A percentile compares a stretch with the other conserved stretches of the same genome.
These are phyloP conservation scores for Solanum chacoense DNA, from an alignment of 305 asterid species.

Conservation along the genomic window DNA sequence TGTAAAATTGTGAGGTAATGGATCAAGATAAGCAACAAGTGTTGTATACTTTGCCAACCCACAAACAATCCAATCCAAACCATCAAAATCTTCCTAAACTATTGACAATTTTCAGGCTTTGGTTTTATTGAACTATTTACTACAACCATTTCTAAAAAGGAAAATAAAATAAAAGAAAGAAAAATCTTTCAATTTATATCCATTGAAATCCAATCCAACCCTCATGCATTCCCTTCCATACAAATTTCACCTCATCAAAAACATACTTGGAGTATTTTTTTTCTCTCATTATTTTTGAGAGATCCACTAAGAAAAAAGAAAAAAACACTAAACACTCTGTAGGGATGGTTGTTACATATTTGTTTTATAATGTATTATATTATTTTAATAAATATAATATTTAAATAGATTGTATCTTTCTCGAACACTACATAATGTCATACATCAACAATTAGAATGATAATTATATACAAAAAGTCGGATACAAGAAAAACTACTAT, in stretches of 20 bases:
- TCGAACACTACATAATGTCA: background rate
- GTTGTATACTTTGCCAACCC: slow-evolving; percentile 50
- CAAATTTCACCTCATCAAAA: slow-evolving; percentile 20
- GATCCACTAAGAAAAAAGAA: background rate
- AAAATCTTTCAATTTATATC: slow-evolving; percentile 25
- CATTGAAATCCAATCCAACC: slow-evolving; percentile 64
- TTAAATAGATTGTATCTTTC: background rate
- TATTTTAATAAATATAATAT: background rate
- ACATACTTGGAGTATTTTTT: background rate
- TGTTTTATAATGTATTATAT: background rate
- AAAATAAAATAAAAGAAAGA: background rate
- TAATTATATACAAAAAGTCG: background rate
- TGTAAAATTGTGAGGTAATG: slow-evolving; percentile 32
- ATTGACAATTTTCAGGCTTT: background rate
- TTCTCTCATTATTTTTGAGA: background rate
- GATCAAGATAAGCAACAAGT: slow-evolving; percentile 63
- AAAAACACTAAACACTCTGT: background rate
- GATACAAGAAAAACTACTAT: too few relatives aligned
- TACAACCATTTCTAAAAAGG: background rate
- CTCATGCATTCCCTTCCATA: slow-evolving; percentile 55
- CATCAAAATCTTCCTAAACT: slow-evolving; percentile 1
- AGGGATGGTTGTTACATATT: background rate
- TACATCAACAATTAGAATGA: too few relatives aligned
- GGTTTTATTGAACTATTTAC: slow-evolving; percentile 3
- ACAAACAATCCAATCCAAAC: slow-evolving; percentile 12